These are phyloP conservation scores for Hymenoscyphus linearis DNA, from an alignment of 2,329 filamentous ascomycete genomes.

Conservation along the genomic window DNA sequence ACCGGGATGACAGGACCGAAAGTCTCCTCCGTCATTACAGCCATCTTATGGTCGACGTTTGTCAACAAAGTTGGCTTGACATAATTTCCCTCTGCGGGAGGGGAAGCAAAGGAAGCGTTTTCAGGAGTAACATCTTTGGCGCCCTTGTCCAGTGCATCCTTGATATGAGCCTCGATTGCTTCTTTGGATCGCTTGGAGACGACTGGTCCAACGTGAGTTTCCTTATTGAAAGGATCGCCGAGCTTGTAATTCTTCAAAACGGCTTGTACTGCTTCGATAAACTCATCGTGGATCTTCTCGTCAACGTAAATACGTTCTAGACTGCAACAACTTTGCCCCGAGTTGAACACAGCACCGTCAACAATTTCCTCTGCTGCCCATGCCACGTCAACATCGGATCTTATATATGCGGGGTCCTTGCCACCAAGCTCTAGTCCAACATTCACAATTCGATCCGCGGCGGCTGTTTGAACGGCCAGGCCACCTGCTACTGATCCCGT, in stretches of 20 bases:
- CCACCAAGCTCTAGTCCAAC: slow-evolving; percentile 90
- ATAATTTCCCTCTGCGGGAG: slow-evolving; percentile 78
- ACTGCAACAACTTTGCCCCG: slow-evolving; percentile 95
- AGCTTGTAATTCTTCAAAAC: slow-evolving; percentile 78
- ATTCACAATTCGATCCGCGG: slow-evolving; percentile 75
- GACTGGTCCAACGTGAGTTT: slow-evolving; percentile 82
- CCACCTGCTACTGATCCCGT: slow-evolving; percentile 89
- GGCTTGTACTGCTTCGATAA: slow-evolving; percentile 72
- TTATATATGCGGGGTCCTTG: slow-evolving; percentile 89
- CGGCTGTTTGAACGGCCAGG: slow-evolving; percentile 77
- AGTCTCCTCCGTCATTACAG: slow-evolving; percentile 88
- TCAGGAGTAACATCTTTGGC: slow-evolving; percentile 80
- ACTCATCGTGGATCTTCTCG: slow-evolving; percentile 75
- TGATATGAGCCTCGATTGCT: slow-evolving; percentile 71
- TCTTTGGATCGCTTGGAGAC: slow-evolving; percentile 75
- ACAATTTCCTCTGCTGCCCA: slow-evolving; percentile 95
- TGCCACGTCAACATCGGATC: slow-evolving; percentile 76
- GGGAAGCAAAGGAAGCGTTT: slow-evolving; percentile 69
- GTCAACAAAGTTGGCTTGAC: slow-evolving; percentile 80
- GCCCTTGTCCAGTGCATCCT: slow-evolving; percentile 77
- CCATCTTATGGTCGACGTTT: slow-evolving; percentile 75
- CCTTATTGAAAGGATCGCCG: slow-evolving; percentile 77
- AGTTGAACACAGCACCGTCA: slow-evolving; percentile 95
- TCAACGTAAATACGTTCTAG: slow-evolving; percentile 90
- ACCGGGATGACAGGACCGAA: slow-evolving; percentile 91